These are phyloP conservation scores for Chlamydomonas urium DNA, from an alignment of 139 green algal species.

Conservation along the genomic window DNA sequence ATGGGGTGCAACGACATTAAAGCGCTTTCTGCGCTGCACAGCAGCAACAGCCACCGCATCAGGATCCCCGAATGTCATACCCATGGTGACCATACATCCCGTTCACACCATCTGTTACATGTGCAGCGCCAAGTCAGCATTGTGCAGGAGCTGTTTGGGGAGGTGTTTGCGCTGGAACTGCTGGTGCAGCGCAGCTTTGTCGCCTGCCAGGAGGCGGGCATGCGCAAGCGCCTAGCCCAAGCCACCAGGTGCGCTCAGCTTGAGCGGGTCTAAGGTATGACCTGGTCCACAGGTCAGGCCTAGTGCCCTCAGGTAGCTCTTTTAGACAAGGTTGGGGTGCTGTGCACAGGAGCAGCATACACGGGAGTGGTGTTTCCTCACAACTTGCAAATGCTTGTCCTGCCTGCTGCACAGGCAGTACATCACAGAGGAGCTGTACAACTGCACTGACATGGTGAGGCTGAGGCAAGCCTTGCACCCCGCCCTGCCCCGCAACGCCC, in stretches of 20 bases:
- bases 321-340: too few relatives aligned
- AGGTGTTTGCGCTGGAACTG: slow-evolving; percentile 16
- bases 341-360: too few relatives aligned
- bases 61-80: background rate
- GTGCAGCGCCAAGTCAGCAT: background rate
- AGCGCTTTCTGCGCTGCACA: background rate
- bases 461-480: too few relatives aligned
- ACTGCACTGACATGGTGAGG: slow-evolving; percentile 5
- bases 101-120: background rate
- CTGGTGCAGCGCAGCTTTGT: slow-evolving; percentile 13
- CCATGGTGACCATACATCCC: background rate
- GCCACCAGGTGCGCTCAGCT: too few relatives aligned
- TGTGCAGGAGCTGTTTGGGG: slow-evolving; percentile 12
- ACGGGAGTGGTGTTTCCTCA: too few relatives aligned
- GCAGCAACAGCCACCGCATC: background rate
- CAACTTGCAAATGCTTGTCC: too few relatives aligned
- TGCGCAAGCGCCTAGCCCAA: too few relatives aligned
- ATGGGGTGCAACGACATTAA: background rate
- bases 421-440: slow-evolving; percentile 12
- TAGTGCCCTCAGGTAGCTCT: too few relatives aligned
- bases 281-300: too few relatives aligned
- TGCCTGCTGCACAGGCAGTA: slow-evolving; percentile 5
- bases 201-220: background rate
- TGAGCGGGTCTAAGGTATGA: too few relatives aligned
- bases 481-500: background rate